phyloP scores from a whole-genome alignment of 1,284 basidiomycete genomes.

The Ceratobasidium sp. region DNA sequence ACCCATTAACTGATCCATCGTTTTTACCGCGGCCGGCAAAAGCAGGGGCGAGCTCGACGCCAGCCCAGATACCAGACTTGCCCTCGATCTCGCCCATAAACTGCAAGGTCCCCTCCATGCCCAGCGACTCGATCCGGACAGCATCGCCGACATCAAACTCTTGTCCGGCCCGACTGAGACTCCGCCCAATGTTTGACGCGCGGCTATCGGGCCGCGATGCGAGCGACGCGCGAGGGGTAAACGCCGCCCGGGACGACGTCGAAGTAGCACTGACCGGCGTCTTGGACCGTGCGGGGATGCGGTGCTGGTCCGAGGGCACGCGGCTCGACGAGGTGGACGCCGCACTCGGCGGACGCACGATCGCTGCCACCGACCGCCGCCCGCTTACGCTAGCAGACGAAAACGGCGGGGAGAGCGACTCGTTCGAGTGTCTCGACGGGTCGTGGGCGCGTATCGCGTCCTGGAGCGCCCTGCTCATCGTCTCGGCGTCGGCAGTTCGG shows the following conservation, averaged over 20 bases:
- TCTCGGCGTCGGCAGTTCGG: slow-evolving; percentile 57
- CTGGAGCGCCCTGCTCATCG: slow-evolving; percentile 72
- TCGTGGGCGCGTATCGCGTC: slow-evolving; percentile 84
- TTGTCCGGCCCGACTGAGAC: slow-evolving; percentile 50
- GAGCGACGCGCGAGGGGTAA: slow-evolving; percentile 54
- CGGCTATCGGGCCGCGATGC: slow-evolving; percentile 68
- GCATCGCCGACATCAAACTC: slow-evolving; percentile 81
- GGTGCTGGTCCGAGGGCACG: slow-evolving; percentile 45
- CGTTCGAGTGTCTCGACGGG: slow-evolving; percentile 73
- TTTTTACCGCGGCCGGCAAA: slow-evolving; percentile 97
- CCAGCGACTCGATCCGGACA: slow-evolving; percentile 86
- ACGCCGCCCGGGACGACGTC: slow-evolving; percentile 33
- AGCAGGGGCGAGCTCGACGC: slow-evolving; percentile 88
- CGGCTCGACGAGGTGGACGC: slow-evolving; percentile 64
- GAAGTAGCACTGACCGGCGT: slow-evolving; percentile 63
- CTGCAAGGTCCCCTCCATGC: slow-evolving; percentile 84
- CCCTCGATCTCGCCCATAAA: slow-evolving; percentile 88
- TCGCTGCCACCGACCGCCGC: slow-evolving; percentile 61
- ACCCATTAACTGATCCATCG: slow-evolving; percentile 92
- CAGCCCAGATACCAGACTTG: slow-evolving; percentile 90
- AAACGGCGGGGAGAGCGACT: slow-evolving; percentile 46
- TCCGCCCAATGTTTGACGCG: slow-evolving; percentile 69
- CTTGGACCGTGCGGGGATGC: slow-evolving; percentile 63
- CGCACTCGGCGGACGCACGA: slow-evolving; percentile 60
- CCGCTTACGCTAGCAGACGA: slow-evolving; percentile 43